A percentile compares a stretch with the other conserved stretches of the same genome.
phyloP scores from a whole-genome alignment of 2,329 filamentous ascomycete species.

The Lojkania enalia region DNA sequence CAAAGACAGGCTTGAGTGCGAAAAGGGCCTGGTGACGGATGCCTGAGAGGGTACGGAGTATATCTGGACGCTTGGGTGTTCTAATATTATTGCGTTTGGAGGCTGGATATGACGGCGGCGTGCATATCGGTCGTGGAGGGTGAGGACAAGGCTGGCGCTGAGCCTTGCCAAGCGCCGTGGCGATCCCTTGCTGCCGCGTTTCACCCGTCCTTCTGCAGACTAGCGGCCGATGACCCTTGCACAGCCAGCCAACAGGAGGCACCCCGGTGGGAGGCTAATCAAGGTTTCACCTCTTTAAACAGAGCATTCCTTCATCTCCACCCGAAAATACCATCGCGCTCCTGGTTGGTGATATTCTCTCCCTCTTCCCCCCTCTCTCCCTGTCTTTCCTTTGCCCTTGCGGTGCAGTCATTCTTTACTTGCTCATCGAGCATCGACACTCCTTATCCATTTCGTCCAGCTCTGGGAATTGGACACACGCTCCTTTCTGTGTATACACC shows the following conservation, averaged over 20 bases:
- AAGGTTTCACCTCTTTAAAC: slow-evolving; percentile 41
- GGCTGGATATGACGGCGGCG: neutral
- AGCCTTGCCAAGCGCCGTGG: slow-evolving; percentile 11
- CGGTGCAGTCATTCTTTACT: slow-evolving; percentile 36
- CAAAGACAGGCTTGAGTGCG: too few relatives aligned
- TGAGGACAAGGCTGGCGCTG: slow-evolving; percentile 10
- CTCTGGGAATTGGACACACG: slow-evolving; percentile 24
- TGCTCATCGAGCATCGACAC: slow-evolving; percentile 16
- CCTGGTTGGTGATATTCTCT: slow-evolving; percentile 30
- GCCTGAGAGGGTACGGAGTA: too few relatives aligned
- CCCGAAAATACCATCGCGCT: slow-evolving; percentile 32
- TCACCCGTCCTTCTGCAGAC: slow-evolving; percentile 30
- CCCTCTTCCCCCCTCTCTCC: slow-evolving; percentile 26
- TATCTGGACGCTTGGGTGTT: too few relatives aligned
- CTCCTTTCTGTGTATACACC: slow-evolving; percentile 32
- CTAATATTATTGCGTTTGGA: too few relatives aligned
- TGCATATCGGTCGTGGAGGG: neutral
- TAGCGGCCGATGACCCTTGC: slow-evolving; percentile 26
- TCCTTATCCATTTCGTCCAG: slow-evolving; percentile 14
- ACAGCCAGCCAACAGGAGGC: slow-evolving; percentile 24
- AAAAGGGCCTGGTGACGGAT: too few relatives aligned
- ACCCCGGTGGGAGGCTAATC: slow-evolving; percentile 27
- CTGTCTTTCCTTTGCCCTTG: slow-evolving; percentile 26
- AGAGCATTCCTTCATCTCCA: slow-evolving; percentile 46
- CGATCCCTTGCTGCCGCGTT: slow-evolving; percentile 38